Evolutionary conservation across 2,329 filamentous ascomycete genomes (phyloP), one percentile per base, ranked within the genome.

Genomic region (Penicillium olsonii): DNA sequence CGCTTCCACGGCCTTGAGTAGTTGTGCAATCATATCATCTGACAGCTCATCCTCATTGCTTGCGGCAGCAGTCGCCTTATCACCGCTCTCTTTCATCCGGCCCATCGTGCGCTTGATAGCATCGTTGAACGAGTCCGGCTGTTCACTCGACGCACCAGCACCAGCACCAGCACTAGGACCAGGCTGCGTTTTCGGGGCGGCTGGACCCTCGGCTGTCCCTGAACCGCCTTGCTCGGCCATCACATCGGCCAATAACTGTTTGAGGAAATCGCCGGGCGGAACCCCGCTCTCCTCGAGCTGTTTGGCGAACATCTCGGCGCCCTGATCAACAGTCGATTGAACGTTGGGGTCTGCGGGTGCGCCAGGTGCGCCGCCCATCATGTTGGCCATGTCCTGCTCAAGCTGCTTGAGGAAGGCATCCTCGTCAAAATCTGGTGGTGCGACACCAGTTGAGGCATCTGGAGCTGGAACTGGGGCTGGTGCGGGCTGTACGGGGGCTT

Each of bases 91-190:
- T 64, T 95, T 88, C 90, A 99, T 96, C 41, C 94, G 87, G 72
- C 95, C 90, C 88, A 99, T 96, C 0, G 94, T 97, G 61, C 85
- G 85, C 52, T 87, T 85, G 62, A 99, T 97, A 0, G 90, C 95
- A 52, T 96, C 91, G 66, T 95, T 90, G 71, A 99, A 99, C 1
- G 81, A 84, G 39, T 85, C 84, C 33, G 76, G 70, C 22, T 58
- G 55, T n/a, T 55, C 37, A 40, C 35, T 35, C 15, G 44, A 44
- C 24, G 37, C 34, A 15, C 31, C 41, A 4, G 52, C 19, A n/a
- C n/a, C n/a, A n/a, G 62, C 56, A 24, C 22, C 8, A 5, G 12
- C 14, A 31, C 29, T 31, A 7, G 29, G n/a, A 11, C n/a, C 12
- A 7, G 29, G 14, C 14, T 31, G 12, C 12, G 29, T 3, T 5